These are phyloP conservation scores for Dipteronia sinensis DNA, from an alignment of 345 rosid genomes.

Conservation along the genomic window DNA sequence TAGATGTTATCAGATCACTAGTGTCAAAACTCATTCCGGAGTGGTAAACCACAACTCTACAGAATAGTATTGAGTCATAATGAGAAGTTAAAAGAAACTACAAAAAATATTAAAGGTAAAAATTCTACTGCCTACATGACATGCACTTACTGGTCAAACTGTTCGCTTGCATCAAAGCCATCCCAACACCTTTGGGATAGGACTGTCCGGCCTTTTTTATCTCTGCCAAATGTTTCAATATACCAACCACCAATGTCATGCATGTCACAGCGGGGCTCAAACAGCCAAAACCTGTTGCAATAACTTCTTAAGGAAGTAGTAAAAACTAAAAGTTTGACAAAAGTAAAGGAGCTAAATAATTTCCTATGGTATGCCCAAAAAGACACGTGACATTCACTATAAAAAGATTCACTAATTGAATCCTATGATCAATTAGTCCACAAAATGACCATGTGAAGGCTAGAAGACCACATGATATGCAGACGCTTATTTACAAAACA, in stretches of 20 bases:
- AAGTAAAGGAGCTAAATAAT: not conserved
- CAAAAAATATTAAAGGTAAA: not conserved
- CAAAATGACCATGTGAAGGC: not conserved
- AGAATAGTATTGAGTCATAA: not conserved
- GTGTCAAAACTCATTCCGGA: not conserved
- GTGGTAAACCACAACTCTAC: not conserved
- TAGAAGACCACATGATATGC: not conserved
- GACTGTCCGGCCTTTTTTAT: constrained; percentile 66
- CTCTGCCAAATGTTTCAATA: constrained; percentile 87
- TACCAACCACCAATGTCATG: constrained; percentile 99
- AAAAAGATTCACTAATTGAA: not conserved
- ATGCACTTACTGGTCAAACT: constrained; percentile 64
- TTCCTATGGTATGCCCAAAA: not conserved
- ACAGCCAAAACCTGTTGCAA: constrained; percentile 85
- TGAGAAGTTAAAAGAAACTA: not conserved
- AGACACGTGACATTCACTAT: not conserved
- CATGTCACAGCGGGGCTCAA: constrained; percentile 86
- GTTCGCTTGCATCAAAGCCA: constrained; percentile 54
- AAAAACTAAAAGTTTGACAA: not conserved
- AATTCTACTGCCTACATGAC: not conserved
- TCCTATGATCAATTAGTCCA: not conserved
- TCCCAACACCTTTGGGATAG: constrained; percentile 79
- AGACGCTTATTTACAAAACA: constrained; percentile 7
- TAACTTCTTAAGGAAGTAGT: constrained; percentile 9
- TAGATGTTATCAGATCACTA: not conserved